Evolutionary conservation across 73 alveolate genomes (phyloP), one percentile per base, ranked within the genome.

Genomic region (Paramecium primaurelia): DNA sequence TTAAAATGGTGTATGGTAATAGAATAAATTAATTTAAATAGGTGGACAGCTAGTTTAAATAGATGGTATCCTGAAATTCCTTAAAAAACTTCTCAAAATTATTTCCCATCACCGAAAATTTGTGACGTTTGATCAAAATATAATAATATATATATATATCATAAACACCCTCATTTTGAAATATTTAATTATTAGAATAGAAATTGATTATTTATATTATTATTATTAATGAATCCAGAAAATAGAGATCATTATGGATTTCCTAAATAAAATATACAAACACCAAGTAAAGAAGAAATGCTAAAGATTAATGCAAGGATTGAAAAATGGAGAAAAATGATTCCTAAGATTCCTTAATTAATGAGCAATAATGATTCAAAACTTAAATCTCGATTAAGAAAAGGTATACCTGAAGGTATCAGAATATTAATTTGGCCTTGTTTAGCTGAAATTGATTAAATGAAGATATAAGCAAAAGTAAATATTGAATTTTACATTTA

Each of bases 311-410:
- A 89, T 71, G 94, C 94, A 10, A 89, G 94, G 36, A 83, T 89
- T 26, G 94, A 89, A 47, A 89, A 89, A 32, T 89, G 94, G 94
- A 42, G 92, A 32, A 89, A 71, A 73, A 89, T 89, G 94, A 77
- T 69, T 3, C 94, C 94, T 5, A 22, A 69, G 30, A 44, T 89
- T 25, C 92, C 86, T 9, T 7, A 69, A 64, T n/a, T 89, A 30
- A 71, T 89, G 75, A 22, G 49, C 3, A 44, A 28, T 30, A 73
- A 89, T 30, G 88, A 89, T 73, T 80, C 44, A 28, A 89, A 89
- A 42, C 75, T 89, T 18, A 89, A 89, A 89, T 38, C 92, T 37
- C 75, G 94, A 25, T 71, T 71, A 28, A 69, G 94, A 89, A 89
- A 89, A 47, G 92, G 94, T 1, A 89, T 71, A 37, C 92, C 92